phyloP scores from a whole-genome alignment of 129 eudicot species.

The Rutidosis leptorrhynchoides region DNA sequence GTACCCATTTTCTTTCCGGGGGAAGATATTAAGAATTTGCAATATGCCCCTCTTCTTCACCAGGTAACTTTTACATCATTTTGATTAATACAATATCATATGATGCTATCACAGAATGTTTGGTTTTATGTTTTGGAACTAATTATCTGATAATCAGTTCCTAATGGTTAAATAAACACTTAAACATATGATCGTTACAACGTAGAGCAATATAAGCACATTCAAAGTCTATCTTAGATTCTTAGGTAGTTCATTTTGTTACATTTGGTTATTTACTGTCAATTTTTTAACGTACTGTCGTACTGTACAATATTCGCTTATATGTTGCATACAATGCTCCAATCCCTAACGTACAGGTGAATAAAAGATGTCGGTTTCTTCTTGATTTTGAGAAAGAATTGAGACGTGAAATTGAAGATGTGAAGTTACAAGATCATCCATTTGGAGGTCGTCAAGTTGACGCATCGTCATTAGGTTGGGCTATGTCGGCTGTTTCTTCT shows the following conservation, averaged over 20 bases:
- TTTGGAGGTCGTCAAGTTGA: conserved; percentile 75
- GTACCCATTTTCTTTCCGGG: conserved; percentile 92
- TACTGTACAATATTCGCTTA: too few relatives aligned
- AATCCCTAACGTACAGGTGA: conserved; percentile 46
- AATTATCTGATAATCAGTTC: neutral
- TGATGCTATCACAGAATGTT: neutral
- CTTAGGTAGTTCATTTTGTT: neutral
- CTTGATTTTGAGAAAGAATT: conserved; percentile 88
- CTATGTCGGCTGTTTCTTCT: conserved; percentile 95
- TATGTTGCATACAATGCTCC: conserved; percentile 8
- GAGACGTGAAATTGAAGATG: conserved; percentile 49
- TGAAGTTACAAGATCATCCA: conserved; percentile 56
- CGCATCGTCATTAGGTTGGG: conserved; percentile 96
- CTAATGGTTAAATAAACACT: neutral
- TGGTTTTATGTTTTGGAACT: neutral
- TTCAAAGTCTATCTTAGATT: neutral
- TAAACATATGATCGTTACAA: neutral
- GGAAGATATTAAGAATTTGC: conserved; percentile 82
- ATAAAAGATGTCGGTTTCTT: conserved; percentile 90
- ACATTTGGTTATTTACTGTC: neutral
- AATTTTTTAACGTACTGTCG: too few relatives aligned
- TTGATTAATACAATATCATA: neutral
- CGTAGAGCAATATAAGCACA: neutral
- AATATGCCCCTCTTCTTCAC: conserved; percentile 89
- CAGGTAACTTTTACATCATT: conserved; percentile 49